Evolutionary conservation across 148 eudicot genomes (phyloP).

Genomic region (Rhododendron kiyosumense): DNA sequence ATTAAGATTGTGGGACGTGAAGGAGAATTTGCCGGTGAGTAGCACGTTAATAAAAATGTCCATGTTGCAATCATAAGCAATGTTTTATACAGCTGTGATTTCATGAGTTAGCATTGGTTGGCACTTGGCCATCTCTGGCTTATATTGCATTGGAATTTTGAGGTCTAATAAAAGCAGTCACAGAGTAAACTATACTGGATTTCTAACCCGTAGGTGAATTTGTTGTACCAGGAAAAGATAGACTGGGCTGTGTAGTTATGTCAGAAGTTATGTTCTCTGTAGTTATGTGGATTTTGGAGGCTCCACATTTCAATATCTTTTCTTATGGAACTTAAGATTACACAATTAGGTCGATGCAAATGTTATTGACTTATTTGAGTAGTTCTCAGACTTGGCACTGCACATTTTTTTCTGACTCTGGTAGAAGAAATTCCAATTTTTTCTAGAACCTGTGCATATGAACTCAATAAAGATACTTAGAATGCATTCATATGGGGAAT

Average conservation of each 20-base stretch:
- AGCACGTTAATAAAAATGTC: not conserved
- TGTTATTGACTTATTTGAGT: not conserved
- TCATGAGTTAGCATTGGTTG: not conserved
- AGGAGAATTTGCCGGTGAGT: slow-evolving; percentile 61
- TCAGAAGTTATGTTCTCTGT: not conserved
- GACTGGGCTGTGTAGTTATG: not conserved
- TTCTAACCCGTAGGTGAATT: not conserved
- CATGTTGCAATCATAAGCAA: not conserved
- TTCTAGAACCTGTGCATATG: not conserved
- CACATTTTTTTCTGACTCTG: not conserved
- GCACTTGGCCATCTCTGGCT: not conserved
- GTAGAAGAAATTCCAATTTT: not conserved
- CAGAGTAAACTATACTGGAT: not conserved
- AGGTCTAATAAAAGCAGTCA: not conserved
- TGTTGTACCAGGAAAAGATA: not conserved
- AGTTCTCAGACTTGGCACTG: not conserved
- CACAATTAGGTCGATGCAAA: not conserved
- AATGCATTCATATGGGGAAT: not conserved
- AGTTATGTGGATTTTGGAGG: not conserved
- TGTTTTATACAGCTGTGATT: not conserved
- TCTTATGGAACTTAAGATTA: not conserved
- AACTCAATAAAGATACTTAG: not conserved
- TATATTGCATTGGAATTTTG: not conserved
- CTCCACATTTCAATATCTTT: not conserved
- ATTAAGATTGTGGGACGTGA: slow-evolving; percentile 71